These are phyloP conservation scores for Blastobotrys malaysiensis DNA, from an alignment of 1,139 yeast genomes.

Conservation along the genomic window DNA sequence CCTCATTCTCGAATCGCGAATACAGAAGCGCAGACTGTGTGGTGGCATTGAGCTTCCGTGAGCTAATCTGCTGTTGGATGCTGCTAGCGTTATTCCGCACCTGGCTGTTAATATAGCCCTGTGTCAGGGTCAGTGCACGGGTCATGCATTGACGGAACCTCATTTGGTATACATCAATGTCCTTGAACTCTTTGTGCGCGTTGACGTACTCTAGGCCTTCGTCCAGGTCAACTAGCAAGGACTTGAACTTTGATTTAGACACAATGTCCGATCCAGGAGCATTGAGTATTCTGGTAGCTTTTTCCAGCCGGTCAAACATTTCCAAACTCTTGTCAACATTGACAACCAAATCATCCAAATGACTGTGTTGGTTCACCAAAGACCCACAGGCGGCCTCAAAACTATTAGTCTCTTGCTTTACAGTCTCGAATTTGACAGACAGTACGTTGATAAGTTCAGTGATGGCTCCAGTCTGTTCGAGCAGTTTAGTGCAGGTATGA, in stretches of 20 bases:
- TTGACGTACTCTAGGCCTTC: slow-evolving; percentile 47
- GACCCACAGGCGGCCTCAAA: slow-evolving; percentile 56
- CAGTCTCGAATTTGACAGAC: slow-evolving; percentile 48
- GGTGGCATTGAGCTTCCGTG: slow-evolving; percentile 30
- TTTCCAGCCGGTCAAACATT: slow-evolving; percentile 65
- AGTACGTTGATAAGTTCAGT: slow-evolving; percentile 42
- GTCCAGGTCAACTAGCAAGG: slow-evolving; percentile 56
- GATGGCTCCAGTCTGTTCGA: slow-evolving; percentile 41
- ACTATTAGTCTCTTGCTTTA: slow-evolving; percentile 54
- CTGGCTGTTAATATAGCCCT: slow-evolving; percentile 56
- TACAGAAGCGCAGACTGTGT: slow-evolving; percentile 54
- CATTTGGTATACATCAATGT: slow-evolving; percentile 62
- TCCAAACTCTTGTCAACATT: slow-evolving; percentile 51
- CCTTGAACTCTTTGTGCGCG: slow-evolving; percentile 52
- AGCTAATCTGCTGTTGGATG: slow-evolving; percentile 34
- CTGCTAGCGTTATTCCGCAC: slow-evolving; percentile 46
- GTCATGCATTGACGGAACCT: slow-evolving; percentile 83
- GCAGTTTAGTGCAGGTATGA: slow-evolving; percentile 32
- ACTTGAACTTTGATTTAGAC: slow-evolving; percentile 45
- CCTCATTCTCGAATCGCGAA: slow-evolving; percentile 51
- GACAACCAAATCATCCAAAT: slow-evolving; percentile 41
- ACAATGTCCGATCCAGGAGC: slow-evolving; percentile 67
- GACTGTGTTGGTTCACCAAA: slow-evolving; percentile 48
- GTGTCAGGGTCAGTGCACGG: slow-evolving; percentile 68
- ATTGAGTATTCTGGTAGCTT: slow-evolving; percentile 62